Percentiles rank a stretch among this genome's conserved stretches.
Evolutionary conservation across 352 stramenopile species (phyloP).

Genomic region (Phytophthora kernoviae): DNA sequence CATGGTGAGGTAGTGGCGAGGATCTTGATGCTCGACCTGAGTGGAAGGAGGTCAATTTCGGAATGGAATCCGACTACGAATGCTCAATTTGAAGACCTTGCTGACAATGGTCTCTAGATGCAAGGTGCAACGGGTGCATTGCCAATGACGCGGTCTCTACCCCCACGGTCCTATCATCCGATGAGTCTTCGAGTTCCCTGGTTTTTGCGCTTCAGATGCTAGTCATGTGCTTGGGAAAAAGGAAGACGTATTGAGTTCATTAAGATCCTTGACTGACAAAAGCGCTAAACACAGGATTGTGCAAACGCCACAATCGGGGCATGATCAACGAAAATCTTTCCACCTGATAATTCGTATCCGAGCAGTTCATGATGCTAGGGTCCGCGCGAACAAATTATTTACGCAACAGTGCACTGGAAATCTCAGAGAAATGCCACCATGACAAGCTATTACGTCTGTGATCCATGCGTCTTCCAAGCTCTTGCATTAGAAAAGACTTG

Average conservation of each 20-base stretch:
- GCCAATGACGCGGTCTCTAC: not conserved
- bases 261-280: not conserved
- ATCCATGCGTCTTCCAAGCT: not conserved
- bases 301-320: not conserved
- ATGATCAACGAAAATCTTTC: too few species aligned
- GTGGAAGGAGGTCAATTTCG: constrained; percentile 13
- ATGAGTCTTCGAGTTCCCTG: not conserved
- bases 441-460: not conserved
- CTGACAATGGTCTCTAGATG: not conserved
- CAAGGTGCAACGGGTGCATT: not conserved
- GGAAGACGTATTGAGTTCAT: not conserved
- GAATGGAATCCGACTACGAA: constrained; percentile 24
- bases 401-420: too few species aligned
- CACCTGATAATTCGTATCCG: too few species aligned
- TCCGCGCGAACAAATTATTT: too few species aligned
- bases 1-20: constrained; percentile 10
- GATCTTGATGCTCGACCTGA: constrained; percentile 1
- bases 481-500: not conserved
- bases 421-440: not conserved
- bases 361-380: not conserved
- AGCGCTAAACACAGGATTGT: not conserved
- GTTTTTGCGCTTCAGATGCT: not conserved
- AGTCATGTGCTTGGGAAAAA: not conserved
- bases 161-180: not conserved
- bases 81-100: not conserved